Evolutionary conservation across 805 yeast species (phyloP).

Genomic region (Wickerhamomyces ciferrii): DNA sequence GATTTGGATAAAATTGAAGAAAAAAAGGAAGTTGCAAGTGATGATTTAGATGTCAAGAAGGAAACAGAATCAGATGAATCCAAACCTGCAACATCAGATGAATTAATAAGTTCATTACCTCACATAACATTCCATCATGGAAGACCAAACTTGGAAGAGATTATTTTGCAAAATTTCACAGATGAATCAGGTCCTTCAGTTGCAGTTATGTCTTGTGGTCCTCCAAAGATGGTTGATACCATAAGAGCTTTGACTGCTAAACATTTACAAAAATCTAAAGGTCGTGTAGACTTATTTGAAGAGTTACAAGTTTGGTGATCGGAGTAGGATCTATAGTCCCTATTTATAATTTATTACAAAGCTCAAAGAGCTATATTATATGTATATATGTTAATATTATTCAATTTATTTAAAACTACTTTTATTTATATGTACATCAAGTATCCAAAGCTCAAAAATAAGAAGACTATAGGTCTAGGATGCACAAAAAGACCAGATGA

Average conservation of each 20-base stretch:
- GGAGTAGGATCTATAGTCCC: too few relatives aligned
- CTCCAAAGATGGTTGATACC: constrained; percentile 47
- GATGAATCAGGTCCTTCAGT: constrained; percentile 32
- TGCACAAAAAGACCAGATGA: too few relatives aligned
- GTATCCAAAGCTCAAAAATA: too few relatives aligned
- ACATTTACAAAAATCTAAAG: constrained; percentile 31
- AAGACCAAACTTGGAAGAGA: constrained; percentile 38
- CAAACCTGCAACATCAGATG: neutral
- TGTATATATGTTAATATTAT: too few relatives aligned
- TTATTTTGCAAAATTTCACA: constrained; percentile 31
- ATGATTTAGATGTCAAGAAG: constrained; percentile 2
- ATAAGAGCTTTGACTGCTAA: constrained; percentile 40
- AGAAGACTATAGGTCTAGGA: too few relatives aligned
- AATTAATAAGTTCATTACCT: neutral
- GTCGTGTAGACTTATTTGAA: constrained; percentile 62
- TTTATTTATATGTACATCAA: too few relatives aligned
- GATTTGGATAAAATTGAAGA: constrained; percentile 1
- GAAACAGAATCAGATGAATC: constrained; percentile 3
- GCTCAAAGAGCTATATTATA: too few relatives aligned
- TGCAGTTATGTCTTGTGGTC: constrained; percentile 56
- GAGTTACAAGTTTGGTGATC: constrained; percentile 46
- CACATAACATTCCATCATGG: constrained; percentile 29
- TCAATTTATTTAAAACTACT: too few relatives aligned
- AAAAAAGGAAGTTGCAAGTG: constrained; percentile 1
- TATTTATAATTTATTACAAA: too few relatives aligned